These are phyloP conservation scores for Venturiaceae sp. DNA, from an alignment of 2,329 filamentous ascomycete species.

Conservation along the genomic window DNA sequence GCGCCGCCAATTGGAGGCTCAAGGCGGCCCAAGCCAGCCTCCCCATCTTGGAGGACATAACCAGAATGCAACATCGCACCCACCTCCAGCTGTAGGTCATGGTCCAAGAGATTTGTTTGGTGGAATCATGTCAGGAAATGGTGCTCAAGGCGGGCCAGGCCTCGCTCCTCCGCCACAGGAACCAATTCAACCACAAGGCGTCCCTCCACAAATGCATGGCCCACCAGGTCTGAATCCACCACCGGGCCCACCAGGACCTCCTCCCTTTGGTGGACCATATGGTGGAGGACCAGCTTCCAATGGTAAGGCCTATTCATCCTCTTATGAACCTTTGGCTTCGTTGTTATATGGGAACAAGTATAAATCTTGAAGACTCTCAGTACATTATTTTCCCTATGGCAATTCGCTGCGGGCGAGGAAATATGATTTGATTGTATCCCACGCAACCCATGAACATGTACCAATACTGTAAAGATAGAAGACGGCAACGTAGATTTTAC, in stretches of 20 bases:
- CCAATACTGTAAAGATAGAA: neutral
- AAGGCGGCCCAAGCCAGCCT: conserved; percentile 53
- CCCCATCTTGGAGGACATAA: conserved; percentile 61
- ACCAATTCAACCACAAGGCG: conserved; percentile 47
- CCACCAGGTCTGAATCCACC: conserved; percentile 51
- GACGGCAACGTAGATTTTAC: neutral
- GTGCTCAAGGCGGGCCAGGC: conserved; percentile 72
- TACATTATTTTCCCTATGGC: neutral
- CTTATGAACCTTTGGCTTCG: neutral
- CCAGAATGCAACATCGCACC: conserved; percentile 69
- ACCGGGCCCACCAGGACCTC: conserved; percentile 52
- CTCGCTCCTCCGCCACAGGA: conserved; percentile 62
- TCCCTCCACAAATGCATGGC: conserved; percentile 53
- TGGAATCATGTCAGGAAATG: conserved; percentile 86
- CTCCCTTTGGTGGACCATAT: conserved; percentile 50
- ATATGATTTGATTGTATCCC: neutral
- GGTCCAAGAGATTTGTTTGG: conserved; percentile 86
- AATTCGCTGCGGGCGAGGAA: neutral
- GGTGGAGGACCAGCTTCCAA: conserved; percentile 49
- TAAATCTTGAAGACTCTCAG: neutral
- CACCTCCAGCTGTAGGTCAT: conserved; percentile 77
- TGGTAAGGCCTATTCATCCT: conserved; percentile 30
- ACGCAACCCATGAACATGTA: neutral
- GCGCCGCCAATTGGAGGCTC: conserved; percentile 74
- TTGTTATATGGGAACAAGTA: neutral